A percentile compares a stretch with the other conserved stretches of the same genome.
Conservation (phyloP, 495 filamentous ascomycete species). For the Xylaria grammica region DNA sequence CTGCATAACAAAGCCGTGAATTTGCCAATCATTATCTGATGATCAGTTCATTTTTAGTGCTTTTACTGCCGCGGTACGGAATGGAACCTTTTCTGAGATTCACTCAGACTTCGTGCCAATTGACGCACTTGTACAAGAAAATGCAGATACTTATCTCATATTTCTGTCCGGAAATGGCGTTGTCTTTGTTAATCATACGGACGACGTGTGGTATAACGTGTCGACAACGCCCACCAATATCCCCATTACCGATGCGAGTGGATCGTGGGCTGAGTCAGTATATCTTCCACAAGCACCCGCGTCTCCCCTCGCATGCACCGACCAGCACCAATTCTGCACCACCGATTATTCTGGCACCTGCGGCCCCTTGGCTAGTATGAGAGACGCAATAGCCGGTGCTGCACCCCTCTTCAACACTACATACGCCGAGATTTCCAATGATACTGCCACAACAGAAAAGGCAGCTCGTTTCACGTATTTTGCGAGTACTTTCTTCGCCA, state of each 20-base stretch:
- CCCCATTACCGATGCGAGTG: not conserved
- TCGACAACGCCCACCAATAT: not conserved
- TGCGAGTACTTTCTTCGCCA: not conserved
- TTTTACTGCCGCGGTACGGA: not conserved
- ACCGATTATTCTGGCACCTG: not conserved
- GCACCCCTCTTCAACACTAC: conserved; percentile 11
- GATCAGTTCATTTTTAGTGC: not conserved
- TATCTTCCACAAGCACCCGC: not conserved
- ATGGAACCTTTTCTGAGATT: not conserved
- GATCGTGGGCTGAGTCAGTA: not conserved
- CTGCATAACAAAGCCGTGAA: not conserved
- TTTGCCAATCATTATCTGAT: not conserved
- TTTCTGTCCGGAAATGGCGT: conserved; percentile 10
- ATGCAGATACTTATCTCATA: not conserved
- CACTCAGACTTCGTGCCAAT: not conserved
- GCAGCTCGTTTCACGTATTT: not conserved
- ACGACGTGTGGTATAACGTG: conserved; percentile 2
- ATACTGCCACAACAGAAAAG: not conserved
- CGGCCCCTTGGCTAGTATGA: conserved; percentile 2
- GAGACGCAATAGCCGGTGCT: conserved; percentile 2
- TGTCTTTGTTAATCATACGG: not conserved
- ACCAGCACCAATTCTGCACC: conserved; percentile 25
- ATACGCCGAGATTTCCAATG: not conserved
- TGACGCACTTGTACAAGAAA: not conserved
- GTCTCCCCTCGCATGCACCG: not conserved